Base-by-base conservation (phyloP, 164 flowering plant genomes). In the Macadamia integrifolia region DNA sequence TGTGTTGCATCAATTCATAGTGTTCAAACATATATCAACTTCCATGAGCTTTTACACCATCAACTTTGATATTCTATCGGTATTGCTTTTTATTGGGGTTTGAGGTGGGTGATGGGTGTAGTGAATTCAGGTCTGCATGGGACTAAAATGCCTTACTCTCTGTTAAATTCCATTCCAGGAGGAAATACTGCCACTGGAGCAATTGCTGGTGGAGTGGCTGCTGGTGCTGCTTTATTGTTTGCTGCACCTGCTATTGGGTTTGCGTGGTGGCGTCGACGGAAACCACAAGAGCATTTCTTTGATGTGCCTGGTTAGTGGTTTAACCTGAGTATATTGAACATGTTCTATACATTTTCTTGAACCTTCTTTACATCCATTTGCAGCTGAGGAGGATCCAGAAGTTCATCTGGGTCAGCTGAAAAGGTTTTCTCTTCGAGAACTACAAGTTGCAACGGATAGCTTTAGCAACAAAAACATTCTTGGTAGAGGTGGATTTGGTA, bases 331-430 rank as follows among this genome's bases (percentile, higher is more conserved):
- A 5, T 30, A 58, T 12, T 46, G 46, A 10, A 11, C 13, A 46
- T 11, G 50, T 46, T 4, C 7, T 46, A 9, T 9, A 46, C 13
- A 9, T 46, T 4, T 46, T 46, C 9, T 46, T 46, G 6, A 35
- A 46, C 50, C 7, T 46, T 46, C 12, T 46, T 46, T 11, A 46
- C 50, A 46, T 46, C 50, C 17, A 4, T 17, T 65, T 69, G 58
- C 81, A 80, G 85, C 83, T 66, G 85, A 80, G 52, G 85, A 82
- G 74, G 83, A 82, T 73, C 85, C 85, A 1, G 85, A 82, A 70
- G 83, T 82, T 64, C 85, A 78, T 62, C 74, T 82, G 52, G 85
- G 85, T 12, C 85, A 82, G 69, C 83, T 82, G 7, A 82, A 80
- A 66, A 72, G 81, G 61, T 82, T 82, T 60, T 82, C 83, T 44